Evolutionary conservation across 306 rosid genomes (phyloP), one percentile per base, ranked within the genome.

Genomic region (Fragaria iinumae): DNA sequence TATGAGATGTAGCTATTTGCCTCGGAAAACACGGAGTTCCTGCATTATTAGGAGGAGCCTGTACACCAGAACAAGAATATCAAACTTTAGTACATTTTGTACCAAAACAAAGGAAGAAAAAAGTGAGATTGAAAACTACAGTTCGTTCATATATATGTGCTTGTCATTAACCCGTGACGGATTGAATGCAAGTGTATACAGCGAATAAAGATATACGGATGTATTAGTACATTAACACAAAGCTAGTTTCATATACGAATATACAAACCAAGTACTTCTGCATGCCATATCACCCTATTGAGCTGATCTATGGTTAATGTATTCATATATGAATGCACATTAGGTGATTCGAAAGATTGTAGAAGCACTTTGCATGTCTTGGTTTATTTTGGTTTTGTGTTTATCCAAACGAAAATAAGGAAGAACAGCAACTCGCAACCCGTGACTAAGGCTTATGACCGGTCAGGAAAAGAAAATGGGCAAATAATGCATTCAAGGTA

Each of bases 21-120:
- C 84, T 92, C 56, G 91, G 88, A 56, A 89, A 93, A 67, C 83
- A 86, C 7, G 83, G 87, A 55, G 94, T 80, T 84, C 91, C 92
- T 81, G 79, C 77, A 34, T 83, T 86, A 29, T 83, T 86, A 20
- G 89, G 86, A 20, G 89, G 87, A 75, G 73, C 88, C 98, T 93
- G 41, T 38, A 83, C 79, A 68, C 49, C 74, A 45, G 32, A 65
- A 36, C 45, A 36, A 65, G 45, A 17, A 34, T 2, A 65, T 36
- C 43, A 63, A 63, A 29, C 11, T 6, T 63, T 2, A 63, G 43
- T 63, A 29, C 43, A 63, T 5, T 62, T 27, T 29, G 64, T 23
- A 23, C 64, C 14, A 3, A 32, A 41, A 41, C 7, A 38, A 38
- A 38, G 6, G 41, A 38, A 38, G 8, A 38, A 38, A 10, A 43